Conservation (phyloP, 2,329 filamentous ascomycete genomes). For the Xylaria sp. region DNA sequence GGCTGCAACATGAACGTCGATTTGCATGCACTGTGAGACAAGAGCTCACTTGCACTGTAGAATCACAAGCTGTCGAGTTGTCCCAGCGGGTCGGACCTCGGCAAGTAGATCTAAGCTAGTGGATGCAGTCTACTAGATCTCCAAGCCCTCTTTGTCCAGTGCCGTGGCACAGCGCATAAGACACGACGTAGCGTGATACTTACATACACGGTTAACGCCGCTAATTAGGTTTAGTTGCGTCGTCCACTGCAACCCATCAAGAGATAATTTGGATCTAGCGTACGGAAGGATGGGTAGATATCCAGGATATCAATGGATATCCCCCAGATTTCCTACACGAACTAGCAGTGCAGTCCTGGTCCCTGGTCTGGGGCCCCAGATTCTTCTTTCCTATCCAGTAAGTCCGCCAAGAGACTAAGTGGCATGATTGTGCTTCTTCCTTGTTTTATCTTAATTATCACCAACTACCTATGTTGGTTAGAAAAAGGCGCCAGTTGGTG, state of each 20-base stretch:
- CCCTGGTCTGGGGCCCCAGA: conserved; percentile 23
- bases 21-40: not conserved
- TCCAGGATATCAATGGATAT: no score
- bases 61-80: not conserved
- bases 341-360: not conserved
- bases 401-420: conserved; percentile 7
- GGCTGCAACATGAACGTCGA: not conserved
- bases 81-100: not conserved
- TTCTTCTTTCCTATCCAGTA: conserved; percentile 2
- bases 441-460: conserved; percentile 1
- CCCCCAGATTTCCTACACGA: not conserved
- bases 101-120: not conserved
- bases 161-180: not conserved
- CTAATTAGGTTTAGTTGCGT: not conserved
- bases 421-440: not conserved
- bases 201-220: no score
- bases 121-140: not conserved
- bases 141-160: not conserved
- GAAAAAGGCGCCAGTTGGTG: not conserved
- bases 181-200: not conserved
- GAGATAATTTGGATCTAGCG: not conserved
- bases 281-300: no score
- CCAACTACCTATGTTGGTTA: not conserved
- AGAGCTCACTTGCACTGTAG: not conserved
- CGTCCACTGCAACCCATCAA: not conserved